phyloP scores from a whole-genome alignment of 176 grass and related monocot genomes.

The Rhynchospora tenuis region DNA sequence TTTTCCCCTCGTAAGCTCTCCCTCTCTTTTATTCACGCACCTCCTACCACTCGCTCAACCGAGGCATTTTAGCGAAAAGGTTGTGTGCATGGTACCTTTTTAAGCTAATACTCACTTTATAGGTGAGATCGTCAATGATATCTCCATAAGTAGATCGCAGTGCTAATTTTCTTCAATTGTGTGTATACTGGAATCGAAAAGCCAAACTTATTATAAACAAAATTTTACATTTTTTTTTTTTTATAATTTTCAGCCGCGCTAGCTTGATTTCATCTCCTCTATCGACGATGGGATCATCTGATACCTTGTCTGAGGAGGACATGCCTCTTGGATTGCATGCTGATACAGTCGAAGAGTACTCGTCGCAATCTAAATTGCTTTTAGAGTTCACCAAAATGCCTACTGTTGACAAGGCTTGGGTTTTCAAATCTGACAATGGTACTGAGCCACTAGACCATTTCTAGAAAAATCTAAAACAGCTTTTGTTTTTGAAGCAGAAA shows the following conservation, averaged over 20 bases:
- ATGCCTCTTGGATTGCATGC: constrained; percentile 53
- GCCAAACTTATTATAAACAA: background rate
- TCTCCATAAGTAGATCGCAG: background rate
- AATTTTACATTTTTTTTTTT: background rate
- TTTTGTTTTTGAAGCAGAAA: too few species aligned
- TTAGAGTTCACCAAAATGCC: constrained; percentile 67
- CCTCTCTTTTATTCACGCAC: background rate
- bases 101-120: too few species aligned
- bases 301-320: constrained; percentile 31
- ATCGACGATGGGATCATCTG: constrained; percentile 27
- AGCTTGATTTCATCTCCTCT: constrained; percentile 4
- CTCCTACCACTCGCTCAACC: background rate
- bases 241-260: constrained; percentile 5
- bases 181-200: too few species aligned
- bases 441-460: background rate
- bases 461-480: background rate
- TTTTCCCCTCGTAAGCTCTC: background rate
- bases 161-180: too few species aligned
- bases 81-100: background rate
- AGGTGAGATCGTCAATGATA: background rate
- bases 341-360: constrained; percentile 52
- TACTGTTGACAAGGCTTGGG: constrained; percentile 66
- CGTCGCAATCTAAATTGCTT: constrained; percentile 70
- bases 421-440: constrained; percentile 70
- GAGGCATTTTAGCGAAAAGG: background rate